Base-by-base conservation (phyloP, 1,284 basidiomycete genomes). In the Pseudozyma sp. region DNA sequence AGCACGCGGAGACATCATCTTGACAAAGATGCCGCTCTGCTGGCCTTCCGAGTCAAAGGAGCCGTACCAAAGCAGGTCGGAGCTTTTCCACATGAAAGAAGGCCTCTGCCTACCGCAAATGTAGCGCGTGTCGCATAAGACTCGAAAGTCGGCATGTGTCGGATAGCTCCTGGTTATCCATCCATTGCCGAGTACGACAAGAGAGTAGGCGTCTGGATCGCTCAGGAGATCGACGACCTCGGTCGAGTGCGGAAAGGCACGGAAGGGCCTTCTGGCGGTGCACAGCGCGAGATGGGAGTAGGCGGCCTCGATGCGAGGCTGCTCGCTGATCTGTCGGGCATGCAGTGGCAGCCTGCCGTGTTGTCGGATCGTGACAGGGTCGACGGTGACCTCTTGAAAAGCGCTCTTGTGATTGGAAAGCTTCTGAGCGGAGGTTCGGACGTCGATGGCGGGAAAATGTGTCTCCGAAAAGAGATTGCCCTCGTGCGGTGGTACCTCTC, bases 221-320 rank as follows among this genome's bases (percentile, higher is more conserved):
- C 52, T 65, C 39, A 54, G 39, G 2, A 70, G 33, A 14, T 11
- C 54, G 1, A 45, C n/a, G n/a, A 62, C 30, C 0, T 7, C 34
- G n/a, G 30, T 0, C 17, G 8, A n/a, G 5, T 4, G 1, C 7
- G 5, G n/a, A 11, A 14, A 4, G 29, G 16, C 3, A 19, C 14
- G 13, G 14, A 34, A 17, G 6, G 59, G 59, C 5, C 30, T 49
- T 19, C 24, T 19, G 4, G 64, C 64, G 7, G 45, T 50, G 14
- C 33, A 47, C 5, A 72, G 64, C 1, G 55, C 51, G 6, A 72
- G 52, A 8, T 63, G 59, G 2, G 69, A 72, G 24, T 72, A 72
- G 0, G 56, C 53, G n/a, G 52, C 59, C 37, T 72, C 45, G 8
- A 52, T 40, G 0, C 53, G 44, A 1, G 16, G 24, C n/a, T 42